These are phyloP conservation scores for Crithidia brevicula DNA, from an alignment of 208 protist genomes.

Conservation along the genomic window DNA sequence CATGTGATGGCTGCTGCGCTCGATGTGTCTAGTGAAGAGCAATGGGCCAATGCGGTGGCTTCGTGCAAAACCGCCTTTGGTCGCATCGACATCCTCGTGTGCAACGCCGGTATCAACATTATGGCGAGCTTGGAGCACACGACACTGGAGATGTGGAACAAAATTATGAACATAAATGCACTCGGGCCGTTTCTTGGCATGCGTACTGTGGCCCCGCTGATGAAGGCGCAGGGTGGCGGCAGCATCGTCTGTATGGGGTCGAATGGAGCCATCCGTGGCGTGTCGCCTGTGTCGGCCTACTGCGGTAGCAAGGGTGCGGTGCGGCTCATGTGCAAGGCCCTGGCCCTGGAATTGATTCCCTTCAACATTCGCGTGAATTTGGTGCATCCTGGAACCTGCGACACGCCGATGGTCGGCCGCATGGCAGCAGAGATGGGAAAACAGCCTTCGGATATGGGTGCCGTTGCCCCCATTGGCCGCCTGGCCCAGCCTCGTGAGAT, in stretches of 20 bases:
- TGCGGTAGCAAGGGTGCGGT: background rate
- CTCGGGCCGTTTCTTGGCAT: background rate
- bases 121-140: background rate
- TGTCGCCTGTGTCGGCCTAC: background rate
- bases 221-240: background rate
- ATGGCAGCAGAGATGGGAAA: background rate
- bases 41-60: background rate
- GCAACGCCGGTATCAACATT: conserved; percentile 1
- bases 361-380: background rate
- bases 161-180: background rate
- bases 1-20: background rate
- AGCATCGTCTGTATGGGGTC: background rate
- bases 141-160: background rate
- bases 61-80: background rate
- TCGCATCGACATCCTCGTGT: background rate
- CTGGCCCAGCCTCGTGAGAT: background rate
- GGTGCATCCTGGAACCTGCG: background rate
- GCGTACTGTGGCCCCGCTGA: background rate
- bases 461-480: background rate
- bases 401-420: background rate
- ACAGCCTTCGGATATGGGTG: background rate
- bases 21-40: background rate
- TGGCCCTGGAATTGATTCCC: background rate
- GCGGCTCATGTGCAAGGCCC: background rate
- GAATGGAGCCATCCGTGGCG: background rate